Percentiles rank a stretch among this genome's conserved stretches.
These are phyloP conservation scores for Forsythia suspensa DNA, from an alignment of 257 asterid species.

Conservation along the genomic window DNA sequence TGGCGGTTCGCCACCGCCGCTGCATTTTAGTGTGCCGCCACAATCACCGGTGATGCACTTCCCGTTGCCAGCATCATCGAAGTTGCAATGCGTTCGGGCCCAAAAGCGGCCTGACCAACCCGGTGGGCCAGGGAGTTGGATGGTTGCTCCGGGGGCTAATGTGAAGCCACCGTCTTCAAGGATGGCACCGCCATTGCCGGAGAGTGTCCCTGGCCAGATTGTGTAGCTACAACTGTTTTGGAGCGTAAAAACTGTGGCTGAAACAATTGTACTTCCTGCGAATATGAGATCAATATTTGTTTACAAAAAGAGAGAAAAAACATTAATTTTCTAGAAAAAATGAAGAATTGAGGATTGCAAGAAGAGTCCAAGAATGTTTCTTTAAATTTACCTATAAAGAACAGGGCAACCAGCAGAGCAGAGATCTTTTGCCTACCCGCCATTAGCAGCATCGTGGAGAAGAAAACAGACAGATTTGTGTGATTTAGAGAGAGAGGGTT, in stretches of 20 bases:
- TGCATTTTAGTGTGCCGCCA: slow-evolving; percentile 55
- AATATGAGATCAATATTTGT: not conserved
- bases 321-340: not conserved
- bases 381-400: slow-evolving; percentile 31
- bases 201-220: slow-evolving; percentile 89
- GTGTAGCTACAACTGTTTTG: slow-evolving; percentile 72
- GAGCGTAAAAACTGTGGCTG: slow-evolving; percentile 62
- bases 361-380: too few species aligned
- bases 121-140: slow-evolving; percentile 62
- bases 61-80: slow-evolving; percentile 57
- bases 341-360: not conserved
- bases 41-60: slow-evolving; percentile 79
- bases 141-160: slow-evolving; percentile 60
- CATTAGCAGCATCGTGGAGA: slow-evolving; percentile 21
- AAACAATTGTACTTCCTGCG: slow-evolving; percentile 39
- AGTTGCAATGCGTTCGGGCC: slow-evolving; percentile 83
- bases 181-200: slow-evolving; percentile 65
- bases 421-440: slow-evolving; percentile 8
- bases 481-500: not conserved
- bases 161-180: slow-evolving; percentile 75
- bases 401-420: slow-evolving; percentile 21
- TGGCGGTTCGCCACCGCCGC: slow-evolving; percentile 72
- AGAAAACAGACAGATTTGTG: not conserved
- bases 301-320: not conserved
- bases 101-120: slow-evolving; percentile 98